Evolutionary conservation across 1,284 basidiomycete species (phyloP).

Genomic region (Singerocomus inundabilis): DNA sequence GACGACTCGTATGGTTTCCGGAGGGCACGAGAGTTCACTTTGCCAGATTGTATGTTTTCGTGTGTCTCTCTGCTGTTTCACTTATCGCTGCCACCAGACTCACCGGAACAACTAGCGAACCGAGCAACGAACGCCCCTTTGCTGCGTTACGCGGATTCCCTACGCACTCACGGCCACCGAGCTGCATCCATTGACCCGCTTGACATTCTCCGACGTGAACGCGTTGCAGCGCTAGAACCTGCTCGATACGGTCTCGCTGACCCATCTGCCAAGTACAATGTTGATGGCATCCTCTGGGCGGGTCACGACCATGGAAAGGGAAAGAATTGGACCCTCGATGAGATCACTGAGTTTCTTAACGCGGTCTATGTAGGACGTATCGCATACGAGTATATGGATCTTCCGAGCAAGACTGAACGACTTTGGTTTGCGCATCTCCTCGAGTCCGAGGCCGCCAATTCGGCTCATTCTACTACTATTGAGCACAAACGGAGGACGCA

Average conservation of each 20-base stretch:
- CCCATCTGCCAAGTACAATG: slow-evolving; percentile 54
- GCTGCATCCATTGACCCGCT: slow-evolving; percentile 84
- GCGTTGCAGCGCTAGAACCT: slow-evolving; percentile 79
- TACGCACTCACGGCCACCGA: slow-evolving; percentile 77
- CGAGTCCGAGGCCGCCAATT: slow-evolving; percentile 52
- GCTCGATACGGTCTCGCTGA: slow-evolving; percentile 72
- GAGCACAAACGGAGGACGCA: slow-evolving; percentile 58
- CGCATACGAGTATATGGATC: slow-evolving; percentile 90
- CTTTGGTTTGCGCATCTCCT: slow-evolving; percentile 85
- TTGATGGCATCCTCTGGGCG: slow-evolving; percentile 81
- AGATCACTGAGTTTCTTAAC: slow-evolving; percentile 70
- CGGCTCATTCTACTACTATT: background rate
- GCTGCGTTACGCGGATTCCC: slow-evolving; percentile 83
- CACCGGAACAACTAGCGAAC: slow-evolving; percentile 71
- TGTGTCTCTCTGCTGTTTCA: background rate
- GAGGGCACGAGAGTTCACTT: slow-evolving; percentile 57
- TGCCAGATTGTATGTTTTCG: slow-evolving; percentile 70
- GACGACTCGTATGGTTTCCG: slow-evolving; percentile 84
- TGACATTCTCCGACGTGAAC: slow-evolving; percentile 81
- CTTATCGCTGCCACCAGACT: slow-evolving; percentile 50
- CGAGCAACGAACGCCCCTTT: slow-evolving; percentile 73
- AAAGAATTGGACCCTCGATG: slow-evolving; percentile 58
- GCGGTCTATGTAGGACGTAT: slow-evolving; percentile 77
- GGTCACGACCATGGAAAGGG: slow-evolving; percentile 45
- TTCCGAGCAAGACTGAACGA: slow-evolving; percentile 74